These are phyloP conservation scores for Chrysoporthe deuterocubensis DNA, from an alignment of 2,329 filamentous ascomycete genomes.

Conservation along the genomic window DNA sequence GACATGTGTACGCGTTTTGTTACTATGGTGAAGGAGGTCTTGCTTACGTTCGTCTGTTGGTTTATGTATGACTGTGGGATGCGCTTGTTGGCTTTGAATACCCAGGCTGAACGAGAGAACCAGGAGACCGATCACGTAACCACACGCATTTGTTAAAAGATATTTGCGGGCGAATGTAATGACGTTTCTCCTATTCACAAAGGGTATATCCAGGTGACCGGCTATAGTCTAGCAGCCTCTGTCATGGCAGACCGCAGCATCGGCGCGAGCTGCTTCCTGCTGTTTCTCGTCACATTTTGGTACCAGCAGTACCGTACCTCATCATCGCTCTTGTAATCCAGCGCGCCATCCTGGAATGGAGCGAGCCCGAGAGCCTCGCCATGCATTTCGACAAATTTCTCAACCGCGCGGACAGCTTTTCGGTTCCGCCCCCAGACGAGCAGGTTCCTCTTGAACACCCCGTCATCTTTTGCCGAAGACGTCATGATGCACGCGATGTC, in stretches of 20 bases:
- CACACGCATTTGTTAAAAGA: background rate
- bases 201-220: constrained; percentile 11
- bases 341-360: constrained; percentile 53
- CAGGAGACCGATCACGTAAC: background rate
- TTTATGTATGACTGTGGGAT: no score
- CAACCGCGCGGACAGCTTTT: constrained; percentile 52
- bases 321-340: constrained; percentile 46
- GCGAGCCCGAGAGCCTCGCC: constrained; percentile 58
- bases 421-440: constrained; percentile 66
- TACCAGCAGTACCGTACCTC: constrained; percentile 66
- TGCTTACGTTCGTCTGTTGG: no score
- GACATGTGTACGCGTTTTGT: no score
- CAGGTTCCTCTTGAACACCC: constrained; percentile 67
- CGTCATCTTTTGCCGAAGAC: constrained; percentile 54
- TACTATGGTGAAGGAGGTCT: no score
- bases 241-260: constrained; percentile 63
- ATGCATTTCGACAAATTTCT: constrained; percentile 55
- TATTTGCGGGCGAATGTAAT: background rate
- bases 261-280: constrained; percentile 72
- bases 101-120: background rate
- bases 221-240: constrained; percentile 32
- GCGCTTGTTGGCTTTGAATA: background rate
- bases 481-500: constrained; percentile 73
- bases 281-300: constrained; percentile 65
- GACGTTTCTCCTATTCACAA: constrained; percentile 1